phyloP scores from a whole-genome alignment of 2,329 filamentous ascomycete species.

The Fusarium redolens region DNA sequence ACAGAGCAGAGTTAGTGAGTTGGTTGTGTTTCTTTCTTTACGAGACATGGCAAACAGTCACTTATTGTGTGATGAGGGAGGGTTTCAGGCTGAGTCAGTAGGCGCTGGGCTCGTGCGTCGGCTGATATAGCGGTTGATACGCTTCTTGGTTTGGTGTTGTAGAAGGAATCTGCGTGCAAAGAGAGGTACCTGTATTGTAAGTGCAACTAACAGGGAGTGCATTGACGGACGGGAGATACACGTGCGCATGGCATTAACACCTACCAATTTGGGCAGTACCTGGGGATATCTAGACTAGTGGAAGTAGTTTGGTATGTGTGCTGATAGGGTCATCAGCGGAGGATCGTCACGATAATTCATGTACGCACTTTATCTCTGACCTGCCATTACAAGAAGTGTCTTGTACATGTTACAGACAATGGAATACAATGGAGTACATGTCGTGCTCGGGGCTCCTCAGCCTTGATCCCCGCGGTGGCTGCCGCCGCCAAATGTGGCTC shows the following conservation, averaged over 20 bases:
- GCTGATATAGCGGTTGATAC: not conserved
- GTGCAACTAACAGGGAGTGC: not conserved
- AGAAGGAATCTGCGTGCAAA: not conserved
- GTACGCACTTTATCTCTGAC: slow-evolving; percentile 14
- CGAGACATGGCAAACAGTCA: not conserved
- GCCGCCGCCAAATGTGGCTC: slow-evolving; percentile 12
- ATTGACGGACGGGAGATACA: slow-evolving; percentile 24
- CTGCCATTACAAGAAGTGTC: slow-evolving; percentile 16
- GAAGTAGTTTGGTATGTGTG: slow-evolving; percentile 6
- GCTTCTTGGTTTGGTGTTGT: not conserved
- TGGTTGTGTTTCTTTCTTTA: not conserved
- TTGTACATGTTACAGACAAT: not conserved
- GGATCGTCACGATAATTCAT: not conserved
- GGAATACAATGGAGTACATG: slow-evolving; percentile 9
- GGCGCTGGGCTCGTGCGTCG: slow-evolving; percentile 7
- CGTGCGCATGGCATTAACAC: slow-evolving; percentile 41
- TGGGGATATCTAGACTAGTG: not conserved
- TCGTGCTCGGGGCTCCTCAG: slow-evolving; percentile 38
- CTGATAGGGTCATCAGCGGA: not conserved
- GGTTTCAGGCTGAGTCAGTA: slow-evolving; percentile 29
- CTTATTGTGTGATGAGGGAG: slow-evolving; percentile 14
- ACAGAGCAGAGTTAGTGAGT: slow-evolving; percentile 7
- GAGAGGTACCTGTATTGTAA: not conserved
- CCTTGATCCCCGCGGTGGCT: slow-evolving; percentile 36
- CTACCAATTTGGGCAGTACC: slow-evolving; percentile 31